Evolutionary conservation across 495 filamentous ascomycete species (phyloP), one percentile per base, ranked within the genome.

Genomic region (Hypoxylon crocopeplum): DNA sequence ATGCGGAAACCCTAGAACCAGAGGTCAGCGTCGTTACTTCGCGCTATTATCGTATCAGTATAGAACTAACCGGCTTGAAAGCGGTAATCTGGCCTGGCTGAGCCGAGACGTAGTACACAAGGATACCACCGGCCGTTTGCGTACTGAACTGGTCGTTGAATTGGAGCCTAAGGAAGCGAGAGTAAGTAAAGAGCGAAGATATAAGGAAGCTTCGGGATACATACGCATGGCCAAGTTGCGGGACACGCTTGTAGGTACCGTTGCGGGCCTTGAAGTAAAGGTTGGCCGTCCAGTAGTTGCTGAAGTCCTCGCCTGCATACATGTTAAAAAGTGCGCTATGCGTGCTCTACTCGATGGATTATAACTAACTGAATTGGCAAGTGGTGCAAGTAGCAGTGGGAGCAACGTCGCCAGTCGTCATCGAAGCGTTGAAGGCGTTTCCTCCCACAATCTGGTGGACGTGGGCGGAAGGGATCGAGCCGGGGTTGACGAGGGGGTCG

Each of bases 211-310:
- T 12, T 25, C 5, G 5, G 17, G 5, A 50, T 13, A 67, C 62
- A 39, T 71, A 69, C 55, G 76, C 73, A 53, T 72, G 64, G 16
- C 75, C 70, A 21, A 69, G 70, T 59, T 82, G 79, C 11, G 75
- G 73, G 11, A 82, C 77, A 16, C 78, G 78, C 67, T 80, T 76
- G 69, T 75, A 80, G 13, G 70, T 77, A 21, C 78, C 78, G 61
- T 82, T 82, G 20, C 71, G 72, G 6, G 79, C 77, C 58, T 73
- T 73, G 70, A 80, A 82, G 70, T 81, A 82, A 39, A 82, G 62
- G 67, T 73, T 75, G 36, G 79, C 78, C 0, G 79, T 81, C 79
- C 79, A 82, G 74, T 82, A 82, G 72, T 81, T 81, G 49, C 69
- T 72, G 45, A 77, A 69, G 48, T 79, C 75, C 52, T 79, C 70